Percentiles rank a stretch among this genome's conserved stretches.
phyloP scores from a whole-genome alignment of 352 stramenopile genomes.

The Peronospora farinosa region DNA sequence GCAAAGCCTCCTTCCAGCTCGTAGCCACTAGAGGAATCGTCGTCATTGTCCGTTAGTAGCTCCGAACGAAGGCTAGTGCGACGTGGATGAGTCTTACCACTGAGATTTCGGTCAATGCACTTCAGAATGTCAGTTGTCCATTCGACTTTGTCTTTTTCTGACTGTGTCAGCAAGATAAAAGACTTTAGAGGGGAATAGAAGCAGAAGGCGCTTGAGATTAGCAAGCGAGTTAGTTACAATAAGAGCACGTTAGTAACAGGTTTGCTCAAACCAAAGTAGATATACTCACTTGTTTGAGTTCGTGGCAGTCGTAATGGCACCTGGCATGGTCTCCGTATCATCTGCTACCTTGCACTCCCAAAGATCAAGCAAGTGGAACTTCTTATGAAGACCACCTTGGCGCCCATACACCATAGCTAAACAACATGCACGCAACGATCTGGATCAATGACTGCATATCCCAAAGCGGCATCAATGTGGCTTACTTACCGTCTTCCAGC shows the following conservation, averaged over 20 bases:
- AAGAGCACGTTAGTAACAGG: conserved; percentile 6
- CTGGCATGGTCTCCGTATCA: conserved; percentile 60
- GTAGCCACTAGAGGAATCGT: conserved; percentile 52
- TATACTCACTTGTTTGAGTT: conserved; percentile 60
- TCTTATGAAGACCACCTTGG: conserved; percentile 60
- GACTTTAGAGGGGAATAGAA: conserved; percentile 85
- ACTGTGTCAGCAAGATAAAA: conserved; percentile 73
- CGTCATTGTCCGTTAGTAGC: conserved; percentile 55
- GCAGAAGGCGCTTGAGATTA: conserved; percentile 57
- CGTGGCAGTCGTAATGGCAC: conserved; percentile 55
- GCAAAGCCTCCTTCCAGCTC: conserved; percentile 64
- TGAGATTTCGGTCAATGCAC: conserved; percentile 52
- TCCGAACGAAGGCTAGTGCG: conserved; percentile 59
- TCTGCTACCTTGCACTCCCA: conserved; percentile 74
- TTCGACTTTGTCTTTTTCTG: conserved; percentile 47
- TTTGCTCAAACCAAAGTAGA: conserved; percentile 2
- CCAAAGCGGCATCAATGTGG: background rate
- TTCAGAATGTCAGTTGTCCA: conserved; percentile 67
- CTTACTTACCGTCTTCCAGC: conserved; percentile 65
- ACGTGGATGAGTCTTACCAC: conserved; percentile 40
- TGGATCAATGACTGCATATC: background rate
- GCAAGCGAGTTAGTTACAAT: conserved; percentile 5
- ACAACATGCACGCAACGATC: background rate
- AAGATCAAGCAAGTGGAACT: conserved; percentile 74
- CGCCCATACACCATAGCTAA: conserved; percentile 71